Evolutionary conservation across 495 filamentous ascomycete genomes (phyloP).

Genomic region (Xylaria intraflava): DNA sequence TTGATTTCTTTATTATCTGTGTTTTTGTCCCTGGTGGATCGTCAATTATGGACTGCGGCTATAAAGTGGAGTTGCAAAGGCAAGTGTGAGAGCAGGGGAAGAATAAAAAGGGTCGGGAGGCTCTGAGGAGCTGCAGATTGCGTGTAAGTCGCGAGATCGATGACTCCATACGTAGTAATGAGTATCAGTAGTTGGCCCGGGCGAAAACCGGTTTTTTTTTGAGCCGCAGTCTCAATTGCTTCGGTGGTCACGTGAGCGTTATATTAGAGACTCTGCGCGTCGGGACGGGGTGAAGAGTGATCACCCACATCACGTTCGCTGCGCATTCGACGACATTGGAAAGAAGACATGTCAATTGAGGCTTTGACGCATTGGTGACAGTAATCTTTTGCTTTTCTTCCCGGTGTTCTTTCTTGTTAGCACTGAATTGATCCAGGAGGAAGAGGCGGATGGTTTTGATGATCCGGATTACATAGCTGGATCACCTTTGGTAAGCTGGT

Average conservation of each 20-base stretch:
- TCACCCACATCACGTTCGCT: not conserved
- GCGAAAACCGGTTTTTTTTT: constrained; percentile 10
- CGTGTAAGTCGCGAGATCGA: constrained; percentile 10
- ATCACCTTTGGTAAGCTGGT: not conserved
- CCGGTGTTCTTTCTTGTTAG: no score
- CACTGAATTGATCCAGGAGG: not conserved
- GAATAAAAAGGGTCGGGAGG: not conserved
- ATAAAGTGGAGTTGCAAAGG: not conserved
- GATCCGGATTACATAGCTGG: not conserved
- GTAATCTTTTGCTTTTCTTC: not conserved
- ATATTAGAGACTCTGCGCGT: not conserved
- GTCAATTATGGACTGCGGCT: not conserved
- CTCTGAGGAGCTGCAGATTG: constrained; percentile 2
- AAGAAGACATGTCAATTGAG: not conserved
- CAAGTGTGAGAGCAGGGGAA: not conserved
- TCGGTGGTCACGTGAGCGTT: constrained; percentile 9
- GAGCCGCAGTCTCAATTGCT: constrained; percentile 4
- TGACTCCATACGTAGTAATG: not conserved
- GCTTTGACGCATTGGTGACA: not conserved
- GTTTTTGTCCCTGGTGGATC: not conserved
- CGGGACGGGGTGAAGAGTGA: not conserved
- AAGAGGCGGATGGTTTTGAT: not conserved
- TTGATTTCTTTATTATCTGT: not conserved
- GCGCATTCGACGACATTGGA: not conserved
- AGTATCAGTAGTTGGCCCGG: not conserved